Evolutionary conservation across 78 protist genomes (phyloP).

Genomic region (Tieghemostelium lacteum): DNA sequence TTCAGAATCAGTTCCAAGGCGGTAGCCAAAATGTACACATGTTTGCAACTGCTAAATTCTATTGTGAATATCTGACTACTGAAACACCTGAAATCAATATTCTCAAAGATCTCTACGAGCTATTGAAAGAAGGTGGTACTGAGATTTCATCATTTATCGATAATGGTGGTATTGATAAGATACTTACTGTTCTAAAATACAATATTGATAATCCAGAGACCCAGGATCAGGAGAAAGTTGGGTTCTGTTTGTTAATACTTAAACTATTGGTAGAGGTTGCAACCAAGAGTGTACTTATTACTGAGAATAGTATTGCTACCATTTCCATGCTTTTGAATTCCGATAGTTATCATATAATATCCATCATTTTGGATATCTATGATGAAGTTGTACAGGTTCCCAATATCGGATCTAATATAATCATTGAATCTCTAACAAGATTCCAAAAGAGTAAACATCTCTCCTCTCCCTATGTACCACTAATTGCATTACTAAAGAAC

Average conservation of each 20-base stretch:
- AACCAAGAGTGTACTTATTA: constrained; percentile 12
- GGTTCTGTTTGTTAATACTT: constrained; percentile 10
- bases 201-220: constrained; percentile 1
- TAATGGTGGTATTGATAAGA: constrained; percentile 15
- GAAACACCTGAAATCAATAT: background rate
- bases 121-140: constrained; percentile 17
- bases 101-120: background rate
- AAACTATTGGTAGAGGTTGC: constrained; percentile 15
- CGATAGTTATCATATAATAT: constrained; percentile 1
- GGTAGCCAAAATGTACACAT: no score
- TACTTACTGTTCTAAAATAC: background rate
- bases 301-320: background rate
- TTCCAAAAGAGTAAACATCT: constrained; percentile 4
- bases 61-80: constrained; percentile 2
- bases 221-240: constrained; percentile 33
- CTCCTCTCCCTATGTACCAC: constrained; percentile 17
- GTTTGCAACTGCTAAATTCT: constrained; percentile 11
- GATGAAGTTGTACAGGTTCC: constrained; percentile 2
- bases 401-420: constrained; percentile 13
- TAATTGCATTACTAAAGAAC: constrained; percentile 18
- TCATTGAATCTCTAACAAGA: background rate
- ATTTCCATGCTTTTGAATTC: constrained; percentile 35
- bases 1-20: no score
- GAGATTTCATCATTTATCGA: constrained; percentile 32
- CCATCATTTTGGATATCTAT: constrained; percentile 31